A percentile compares a stretch with the other conserved stretches of the same genome.
phyloP scores from a whole-genome alignment of 2,329 filamentous ascomycete species.

The Aspergillus novofumigatus region DNA sequence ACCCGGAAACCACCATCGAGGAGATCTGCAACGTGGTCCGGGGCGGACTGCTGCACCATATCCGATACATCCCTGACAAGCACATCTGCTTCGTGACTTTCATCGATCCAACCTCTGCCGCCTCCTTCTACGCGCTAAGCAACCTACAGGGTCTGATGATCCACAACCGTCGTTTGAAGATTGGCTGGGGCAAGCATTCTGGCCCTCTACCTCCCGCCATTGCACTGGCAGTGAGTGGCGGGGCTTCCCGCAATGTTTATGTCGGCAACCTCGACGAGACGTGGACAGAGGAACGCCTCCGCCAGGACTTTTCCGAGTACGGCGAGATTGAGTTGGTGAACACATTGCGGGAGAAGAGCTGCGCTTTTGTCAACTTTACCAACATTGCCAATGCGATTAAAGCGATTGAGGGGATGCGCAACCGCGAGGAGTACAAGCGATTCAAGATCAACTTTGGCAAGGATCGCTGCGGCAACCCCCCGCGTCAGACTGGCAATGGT shows the following conservation, averaged over 20 bases:
- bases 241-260: slow-evolving; percentile 97
- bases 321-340: slow-evolving; percentile 98
- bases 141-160: slow-evolving; percentile 99
- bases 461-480: slow-evolving; percentile 94
- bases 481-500: slow-evolving; percentile 71
- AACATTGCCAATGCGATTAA: slow-evolving; percentile 99
- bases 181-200: slow-evolving; percentile 99
- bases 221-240: slow-evolving; percentile 89
- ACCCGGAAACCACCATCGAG: slow-evolving; percentile 97
- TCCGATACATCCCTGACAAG: slow-evolving; percentile 98
- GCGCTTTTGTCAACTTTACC: slow-evolving; percentile 98
- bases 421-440: slow-evolving; percentile 92
- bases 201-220: slow-evolving; percentile 94
- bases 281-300: slow-evolving; percentile 92
- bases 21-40: slow-evolving; percentile 99
- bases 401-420: slow-evolving; percentile 91
- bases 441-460: slow-evolving; percentile 99
- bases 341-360: slow-evolving; percentile 95
- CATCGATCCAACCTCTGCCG: slow-evolving; percentile 95
- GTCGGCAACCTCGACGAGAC: slow-evolving; percentile 96
- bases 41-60: slow-evolving; percentile 91
- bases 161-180: slow-evolving; percentile 95
- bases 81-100: slow-evolving; percentile 99
- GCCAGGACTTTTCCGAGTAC: slow-evolving; percentile 95
- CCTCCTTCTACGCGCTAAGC: slow-evolving; percentile 95